Base-by-base conservation (phyloP, 768 basidiomycete genomes). In the Mycena sanguinolenta region DNA sequence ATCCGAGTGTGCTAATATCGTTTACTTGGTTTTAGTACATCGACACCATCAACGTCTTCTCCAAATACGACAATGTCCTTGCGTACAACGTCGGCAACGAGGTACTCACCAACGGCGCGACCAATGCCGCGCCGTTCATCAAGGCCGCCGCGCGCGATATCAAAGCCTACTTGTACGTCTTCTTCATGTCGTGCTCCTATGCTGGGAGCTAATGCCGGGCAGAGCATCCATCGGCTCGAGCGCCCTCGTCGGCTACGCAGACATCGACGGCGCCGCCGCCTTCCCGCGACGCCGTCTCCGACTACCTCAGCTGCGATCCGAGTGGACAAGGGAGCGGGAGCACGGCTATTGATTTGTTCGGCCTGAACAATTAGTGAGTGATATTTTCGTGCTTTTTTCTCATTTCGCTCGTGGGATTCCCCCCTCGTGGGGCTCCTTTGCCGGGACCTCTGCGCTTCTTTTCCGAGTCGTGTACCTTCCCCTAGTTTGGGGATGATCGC, bases 81-180 rank as follows among this genome's bases (percentile, higher is more conserved):
- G 92, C 87, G 4, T 92, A 82, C 80, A 92, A 92, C 74, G 83
- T 93, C 67, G 92, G 91, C 39, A 93, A 93, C 74, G 92, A 93
- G 77, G 87, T 85, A 38, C 81, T 78, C n/a, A 52, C 53, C 19
- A 74, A 78, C 28, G 10, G 78, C 28, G 79, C 79, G 49, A 91
- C 91, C 25, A 80, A 79, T 23, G 86, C 90, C 19, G 88, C 85
- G 16, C 82, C 91, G 10, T 93, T 87, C 77, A 83, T 93, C 74
- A 92, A 93, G 78, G 92, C 91, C 23, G 92, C 92, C 13, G 90
- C 91, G 10, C 86, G 92, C 28, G 92, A 93, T 73, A 76, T 87
- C 76, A 91, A 88, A 76, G 84, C 72, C 0, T 73, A 73, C 50
- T 96, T 50, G 80, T 92, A 28, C 95, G 96, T 76, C 3, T 17